phyloP scores from a whole-genome alignment of 768 basidiomycete genomes.

The Mycena polygramma region DNA sequence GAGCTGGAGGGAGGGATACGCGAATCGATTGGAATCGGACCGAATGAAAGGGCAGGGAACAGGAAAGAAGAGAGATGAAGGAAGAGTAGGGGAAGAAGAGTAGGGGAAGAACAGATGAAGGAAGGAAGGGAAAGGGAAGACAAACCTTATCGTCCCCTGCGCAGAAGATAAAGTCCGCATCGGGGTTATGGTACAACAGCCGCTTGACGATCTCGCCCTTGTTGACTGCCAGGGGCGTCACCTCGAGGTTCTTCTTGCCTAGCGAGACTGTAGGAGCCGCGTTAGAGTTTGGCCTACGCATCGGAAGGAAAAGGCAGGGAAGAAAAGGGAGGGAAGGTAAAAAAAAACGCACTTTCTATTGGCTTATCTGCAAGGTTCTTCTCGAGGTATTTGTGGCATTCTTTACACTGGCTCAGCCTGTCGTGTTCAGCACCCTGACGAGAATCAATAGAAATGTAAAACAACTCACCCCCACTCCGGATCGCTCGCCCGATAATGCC shows the following conservation, averaged over 20 bases:
- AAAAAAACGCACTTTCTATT: slow-evolving; percentile 87
- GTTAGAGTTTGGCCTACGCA: no score
- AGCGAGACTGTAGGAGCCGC: slow-evolving; percentile 91
- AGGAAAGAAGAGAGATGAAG: background rate
- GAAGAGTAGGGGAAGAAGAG: no score
- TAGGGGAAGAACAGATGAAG: no score
- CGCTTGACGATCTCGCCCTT: slow-evolving; percentile 99
- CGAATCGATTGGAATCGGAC: no score
- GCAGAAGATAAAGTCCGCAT: slow-evolving; percentile 96
- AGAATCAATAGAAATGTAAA: slow-evolving; percentile 38
- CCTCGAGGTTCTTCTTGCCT: slow-evolving; percentile 99
- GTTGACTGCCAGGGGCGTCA: slow-evolving; percentile 95
- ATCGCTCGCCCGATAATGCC: slow-evolving; percentile 95
- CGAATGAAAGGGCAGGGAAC: no score
- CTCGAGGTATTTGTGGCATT: slow-evolving; percentile 96
- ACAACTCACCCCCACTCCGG: slow-evolving; percentile 91
- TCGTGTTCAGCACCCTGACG: background rate
- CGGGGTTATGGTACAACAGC: slow-evolving; percentile 92
- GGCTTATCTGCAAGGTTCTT: slow-evolving; percentile 94
- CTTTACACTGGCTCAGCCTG: slow-evolving; percentile 93
- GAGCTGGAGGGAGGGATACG: no score
- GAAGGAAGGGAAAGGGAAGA: background rate
- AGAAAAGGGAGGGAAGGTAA: background rate
- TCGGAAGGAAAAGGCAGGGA: background rate
- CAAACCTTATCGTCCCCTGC: slow-evolving; percentile 96